These are phyloP conservation scores for Tylopilus sp. DNA, from an alignment of 768 basidiomycete species.

Conservation along the genomic window DNA sequence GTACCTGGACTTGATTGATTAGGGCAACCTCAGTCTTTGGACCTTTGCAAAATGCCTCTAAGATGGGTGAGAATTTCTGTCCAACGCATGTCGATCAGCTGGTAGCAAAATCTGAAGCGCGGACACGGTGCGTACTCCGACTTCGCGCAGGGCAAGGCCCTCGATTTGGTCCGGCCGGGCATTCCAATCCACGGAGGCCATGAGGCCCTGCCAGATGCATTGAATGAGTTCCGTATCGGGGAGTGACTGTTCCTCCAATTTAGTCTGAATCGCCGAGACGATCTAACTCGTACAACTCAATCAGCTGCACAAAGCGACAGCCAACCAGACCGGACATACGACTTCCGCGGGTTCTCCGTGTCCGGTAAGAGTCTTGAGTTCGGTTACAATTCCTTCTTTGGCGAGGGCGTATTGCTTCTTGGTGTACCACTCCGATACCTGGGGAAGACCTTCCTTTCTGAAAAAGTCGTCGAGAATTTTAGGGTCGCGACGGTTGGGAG, in stretches of 20 bases:
- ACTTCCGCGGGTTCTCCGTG: conserved; percentile 65
- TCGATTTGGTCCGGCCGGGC: conserved; percentile 92
- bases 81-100: neutral
- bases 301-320: conserved; percentile 4
- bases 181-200: conserved; percentile 84
- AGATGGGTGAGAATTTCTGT: conserved; percentile 78
- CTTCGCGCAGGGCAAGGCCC: conserved; percentile 81
- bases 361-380: conserved; percentile 67
- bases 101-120: neutral
- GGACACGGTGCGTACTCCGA: conserved; percentile 55
- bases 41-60: conserved; percentile 87
- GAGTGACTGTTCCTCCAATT: conserved; percentile 76
- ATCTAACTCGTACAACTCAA: conserved; percentile 47
- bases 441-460: conserved; percentile 69
- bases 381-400: conserved; percentile 70
- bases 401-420: conserved; percentile 84
- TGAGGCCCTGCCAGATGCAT: conserved; percentile 91
- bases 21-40: conserved; percentile 91
- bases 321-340: conserved; percentile 39
- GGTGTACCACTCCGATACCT: conserved; percentile 91
- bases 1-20: conserved; percentile 92
- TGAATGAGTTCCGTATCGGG: conserved; percentile 81
- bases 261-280: conserved; percentile 64
- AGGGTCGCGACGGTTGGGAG: conserved; percentile 71
- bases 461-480: conserved; percentile 83